Evolutionary conservation across 2,329 filamentous ascomycete genomes (phyloP), one percentile per base, ranked within the genome.

Genomic region (Curvularia spicifera): DNA sequence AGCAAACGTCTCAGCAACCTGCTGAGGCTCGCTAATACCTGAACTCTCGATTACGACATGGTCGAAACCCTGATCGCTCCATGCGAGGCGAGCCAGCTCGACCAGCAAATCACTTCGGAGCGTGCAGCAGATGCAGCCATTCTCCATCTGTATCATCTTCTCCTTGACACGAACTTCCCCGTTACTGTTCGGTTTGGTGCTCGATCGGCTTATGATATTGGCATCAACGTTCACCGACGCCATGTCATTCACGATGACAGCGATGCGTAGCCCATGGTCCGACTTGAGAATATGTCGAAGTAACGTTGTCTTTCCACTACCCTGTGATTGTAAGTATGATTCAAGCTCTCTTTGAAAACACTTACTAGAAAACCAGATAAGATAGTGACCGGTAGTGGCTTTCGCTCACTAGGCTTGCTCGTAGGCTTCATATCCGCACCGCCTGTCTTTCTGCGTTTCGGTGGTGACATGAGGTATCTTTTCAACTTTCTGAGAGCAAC

Each of bases 241-340:
- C 76, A 91, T 90, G 59, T 91, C 89, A 64, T 91, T 91, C 37
- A 91, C 88, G 22, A 91, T 88, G 13, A 91, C 85, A 0, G 88
- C 89, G 56, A 91, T 89, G 1, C 84, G 82, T 8, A 91, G 79
- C 0, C 88, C 87, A 73, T 91, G 89, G 4, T 89, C 81, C 0
- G 85, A 87, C 35, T 84, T 84, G 5, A 91, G 82, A 50, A 91
- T 89, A 59, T 90, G 85, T 59, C 89, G 84, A 0, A 91, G 80
- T 0, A 91, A 80, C 0, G 89, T 91, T 0, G 89, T 91, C 71
- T 91, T 91, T 1, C 89, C 89, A 45, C 87, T 85, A 10, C 88
- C 88, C 86, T 87, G 56, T 13, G 2, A 7, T n/a, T 31, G 47
- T 64, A n/a, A 67, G 58, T 45, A 40, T 24, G 8, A 51, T 13